Evolutionary conservation across 139 green algal genomes (phyloP).

Genomic region (Chlamydomonas sp.): DNA sequence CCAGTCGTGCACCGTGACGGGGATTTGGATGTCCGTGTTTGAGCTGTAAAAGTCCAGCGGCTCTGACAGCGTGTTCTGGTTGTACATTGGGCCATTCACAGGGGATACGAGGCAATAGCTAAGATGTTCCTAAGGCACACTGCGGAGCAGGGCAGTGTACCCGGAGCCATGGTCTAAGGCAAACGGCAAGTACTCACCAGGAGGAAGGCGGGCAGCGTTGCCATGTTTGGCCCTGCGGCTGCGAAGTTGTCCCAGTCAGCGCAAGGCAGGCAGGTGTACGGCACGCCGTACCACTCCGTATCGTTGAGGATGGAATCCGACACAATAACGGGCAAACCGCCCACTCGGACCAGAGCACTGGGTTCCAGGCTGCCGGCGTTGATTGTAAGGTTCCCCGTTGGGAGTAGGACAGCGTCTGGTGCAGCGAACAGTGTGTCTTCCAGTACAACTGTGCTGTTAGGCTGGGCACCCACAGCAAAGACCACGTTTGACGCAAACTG

Average conservation of each 20-base stretch:
- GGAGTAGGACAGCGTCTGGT: no score
- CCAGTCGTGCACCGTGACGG: constrained; percentile 32
- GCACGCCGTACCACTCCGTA: not conserved
- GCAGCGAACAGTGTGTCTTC: no score
- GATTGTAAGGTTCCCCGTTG: not conserved
- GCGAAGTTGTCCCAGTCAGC: constrained; percentile 13
- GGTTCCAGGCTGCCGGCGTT: not conserved
- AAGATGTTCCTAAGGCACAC: not conserved
- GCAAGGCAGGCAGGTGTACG: not conserved
- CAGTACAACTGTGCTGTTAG: no score
- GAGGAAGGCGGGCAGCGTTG: not conserved
- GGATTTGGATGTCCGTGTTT: constrained; percentile 20
- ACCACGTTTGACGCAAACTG: no score
- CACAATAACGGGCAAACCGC: not conserved
- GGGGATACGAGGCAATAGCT: not conserved
- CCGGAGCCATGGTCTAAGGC: not conserved
- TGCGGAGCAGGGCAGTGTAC: not conserved
- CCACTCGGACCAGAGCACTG: not conserved
- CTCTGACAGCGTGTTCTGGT: no score
- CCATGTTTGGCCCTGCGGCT: not conserved
- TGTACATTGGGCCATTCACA: not conserved
- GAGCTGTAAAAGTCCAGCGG: constrained; percentile 23
- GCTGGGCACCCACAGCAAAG: no score
- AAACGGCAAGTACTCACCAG: not conserved
- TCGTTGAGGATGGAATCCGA: not conserved